Evolutionary conservation across 2,329 filamentous ascomycete species (phyloP), one percentile per base, ranked within the genome.

Genomic region (Blumeriella jaapii): DNA sequence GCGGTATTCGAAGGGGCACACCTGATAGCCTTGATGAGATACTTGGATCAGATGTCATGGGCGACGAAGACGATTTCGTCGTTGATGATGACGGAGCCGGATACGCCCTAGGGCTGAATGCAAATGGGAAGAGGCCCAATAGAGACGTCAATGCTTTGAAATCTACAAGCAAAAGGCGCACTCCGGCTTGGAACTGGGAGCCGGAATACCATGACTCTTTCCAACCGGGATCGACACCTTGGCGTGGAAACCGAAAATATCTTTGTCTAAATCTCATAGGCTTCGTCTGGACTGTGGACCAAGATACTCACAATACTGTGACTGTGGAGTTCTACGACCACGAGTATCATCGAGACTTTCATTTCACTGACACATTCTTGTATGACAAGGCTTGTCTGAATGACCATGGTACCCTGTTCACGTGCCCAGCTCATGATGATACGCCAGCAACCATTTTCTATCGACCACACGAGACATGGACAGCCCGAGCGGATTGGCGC

Each of bases 241-340:
- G 91, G 93, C 76, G 85, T 43, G 91, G 91, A 1, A 91, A 94
- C 57, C 71, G 91, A 44, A 84, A 89, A 54, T 94, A 98, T 55
- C 69, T 98, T 1, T 94, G 85, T 53, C 71, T 96, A 25, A 96
- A 96, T 55, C 64, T 98, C 40, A 83, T 87, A 34, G 91, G 93
- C 1, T 91, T 93, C 53, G 83, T 95, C 6, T 98, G 91, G 85
- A 96, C 89, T 0, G 84, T 98, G 12, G 83, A 94, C 49, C 91
- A 98, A 59, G 87, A 95, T 53, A 82, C 81, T 0, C 81, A 89
- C 50, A 76, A 96, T 55, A 98, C 91, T 2, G 79, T 98, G 8
- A 95, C 87, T 0, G 87, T 96, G 2, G 91, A 96, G 52, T 98
- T 98, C 57, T 95, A 96, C 56, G 93, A 98, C 57, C 81, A 86